Base-by-base conservation (phyloP, 768 basidiomycete genomes). In the Mycena filopes region DNA sequence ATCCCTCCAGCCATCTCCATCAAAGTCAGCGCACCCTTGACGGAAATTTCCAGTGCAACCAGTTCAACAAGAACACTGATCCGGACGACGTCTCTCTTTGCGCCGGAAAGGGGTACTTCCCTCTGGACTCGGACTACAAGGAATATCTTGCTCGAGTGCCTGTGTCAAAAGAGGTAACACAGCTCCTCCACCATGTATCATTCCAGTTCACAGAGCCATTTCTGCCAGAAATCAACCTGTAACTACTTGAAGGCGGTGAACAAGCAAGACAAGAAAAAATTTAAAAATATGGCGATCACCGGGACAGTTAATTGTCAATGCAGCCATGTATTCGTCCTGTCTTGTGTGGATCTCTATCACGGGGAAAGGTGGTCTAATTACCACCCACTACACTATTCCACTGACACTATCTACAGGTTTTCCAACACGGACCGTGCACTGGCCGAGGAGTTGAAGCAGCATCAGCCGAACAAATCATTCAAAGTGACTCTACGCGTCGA, bases 151-250 rank as follows among this genome's bases (percentile, higher is more conserved):
- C 28, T 25, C 41, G 36, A 28, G 56, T 66, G 16, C 53, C 50
- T 21, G 26, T 50, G 10, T 41, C 55, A 12, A 40, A 50, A 28
- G 66, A 72, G 56, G 66, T 70, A 4, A 8, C 21, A 25, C 16
- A 48, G 46, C 53, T 25, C 20, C 18, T 23, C 9, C 15, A n/a
- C n/a, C n/a, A n/a, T n/a, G n/a, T n/a, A n/a, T n/a, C n/a, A n/a
- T n/a, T n/a, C n/a, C n/a, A n/a, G n/a, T n/a, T n/a, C n/a, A n/a
- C n/a, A n/a, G n/a, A n/a, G n/a, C n/a, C n/a, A n/a, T n/a, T n/a
- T n/a, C n/a, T n/a, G n/a, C n/a, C 16, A 72, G 73, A 74, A 73
- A 56, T 66, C 65, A 9, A 73, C 63, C 7, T 73, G 72, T 55
- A 54, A 62, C 18, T 53, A 70, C 33, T 57, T 73, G 13, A 68